phyloP scores from a whole-genome alignment of 352 stramenopile genomes.

The Phytophthora sojae region DNA sequence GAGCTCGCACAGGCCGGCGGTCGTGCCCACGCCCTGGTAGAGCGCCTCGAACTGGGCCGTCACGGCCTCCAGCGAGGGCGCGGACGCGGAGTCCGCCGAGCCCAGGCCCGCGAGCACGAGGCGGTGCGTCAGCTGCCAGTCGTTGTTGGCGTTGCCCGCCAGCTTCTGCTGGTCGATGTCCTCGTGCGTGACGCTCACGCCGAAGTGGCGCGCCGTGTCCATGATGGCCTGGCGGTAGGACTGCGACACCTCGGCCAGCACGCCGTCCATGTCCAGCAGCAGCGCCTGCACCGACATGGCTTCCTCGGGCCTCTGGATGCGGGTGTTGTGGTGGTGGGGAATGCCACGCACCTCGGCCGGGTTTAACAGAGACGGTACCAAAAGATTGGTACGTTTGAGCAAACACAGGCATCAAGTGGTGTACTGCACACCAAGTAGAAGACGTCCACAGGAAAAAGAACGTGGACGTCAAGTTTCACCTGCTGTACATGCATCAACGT shows the following conservation, averaged over 20 bases:
- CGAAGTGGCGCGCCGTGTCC: slow-evolving; percentile 88
- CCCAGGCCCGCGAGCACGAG: slow-evolving; percentile 68
- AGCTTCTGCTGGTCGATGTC: slow-evolving; percentile 94
- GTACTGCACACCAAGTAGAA: too few species aligned
- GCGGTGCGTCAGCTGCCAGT: slow-evolving; percentile 96
- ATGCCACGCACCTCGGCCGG: not conserved
- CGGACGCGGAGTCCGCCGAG: not conserved
- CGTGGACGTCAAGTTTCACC: too few species aligned
- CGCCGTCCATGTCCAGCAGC: slow-evolving; percentile 98
- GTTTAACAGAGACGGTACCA: too few species aligned
- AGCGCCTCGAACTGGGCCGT: slow-evolving; percentile 95
- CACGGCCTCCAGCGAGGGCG: slow-evolving; percentile 90
- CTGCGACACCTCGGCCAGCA: slow-evolving; percentile 95
- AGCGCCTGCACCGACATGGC: slow-evolving; percentile 69
- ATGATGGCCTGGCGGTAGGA: slow-evolving; percentile 95
- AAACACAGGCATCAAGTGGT: too few species aligned
- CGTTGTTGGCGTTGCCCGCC: slow-evolving; percentile 96
- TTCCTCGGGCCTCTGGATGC: too few species aligned
- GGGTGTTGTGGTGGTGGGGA: not conserved
- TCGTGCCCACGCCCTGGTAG: slow-evolving; percentile 90
- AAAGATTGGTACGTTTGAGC: too few species aligned
- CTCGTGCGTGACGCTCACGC: slow-evolving; percentile 84
- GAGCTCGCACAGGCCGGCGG: slow-evolving; percentile 85
- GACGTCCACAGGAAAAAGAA: too few species aligned
- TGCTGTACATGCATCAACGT: too few species aligned